These are phyloP conservation scores for Rhodotorula sp. DNA, from an alignment of 1,284 basidiomycete genomes.

Conservation along the genomic window DNA sequence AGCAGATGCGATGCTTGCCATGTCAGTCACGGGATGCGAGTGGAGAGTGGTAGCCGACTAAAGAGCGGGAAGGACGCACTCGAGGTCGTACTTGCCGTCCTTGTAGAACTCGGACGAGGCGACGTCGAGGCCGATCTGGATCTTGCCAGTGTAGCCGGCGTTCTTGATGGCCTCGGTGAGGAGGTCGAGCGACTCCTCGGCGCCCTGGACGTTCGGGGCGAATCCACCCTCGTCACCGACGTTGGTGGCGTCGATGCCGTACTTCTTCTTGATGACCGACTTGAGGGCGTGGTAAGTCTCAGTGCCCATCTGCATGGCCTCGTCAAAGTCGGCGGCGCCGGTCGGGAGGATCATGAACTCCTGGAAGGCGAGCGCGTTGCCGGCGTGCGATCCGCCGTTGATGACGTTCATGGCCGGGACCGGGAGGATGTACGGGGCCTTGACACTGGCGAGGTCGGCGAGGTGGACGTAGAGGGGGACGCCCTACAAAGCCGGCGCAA, in stretches of 20 bases:
- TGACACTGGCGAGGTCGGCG: constrained; percentile 89
- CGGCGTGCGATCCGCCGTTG: constrained; percentile 99
- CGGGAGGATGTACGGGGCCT: constrained; percentile 88
- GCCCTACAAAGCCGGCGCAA: constrained; percentile 53
- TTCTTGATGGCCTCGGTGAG: constrained; percentile 93
- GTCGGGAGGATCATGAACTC: constrained; percentile 99
- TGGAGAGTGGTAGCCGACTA: too few relatives aligned
- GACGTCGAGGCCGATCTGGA: constrained; percentile 98
- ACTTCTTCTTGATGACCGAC: constrained; percentile 99
- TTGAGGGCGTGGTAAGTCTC: constrained; percentile 99
- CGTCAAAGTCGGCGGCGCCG: constrained; percentile 84
- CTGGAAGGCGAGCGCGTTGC: constrained; percentile 99
- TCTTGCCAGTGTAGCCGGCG: constrained; percentile 96
- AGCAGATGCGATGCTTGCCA: background rate
- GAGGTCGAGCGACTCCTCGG: constrained; percentile 96
- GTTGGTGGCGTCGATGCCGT: constrained; percentile 98
- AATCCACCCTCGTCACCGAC: constrained; percentile 99
- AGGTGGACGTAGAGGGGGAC: constrained; percentile 96
- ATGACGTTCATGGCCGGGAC: constrained; percentile 97
- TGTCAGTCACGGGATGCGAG: background rate
- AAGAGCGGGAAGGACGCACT: constrained; percentile 61
- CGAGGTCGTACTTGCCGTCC: constrained; percentile 98
- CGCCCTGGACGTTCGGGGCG: constrained; percentile 94
- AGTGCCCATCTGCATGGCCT: constrained; percentile 97
- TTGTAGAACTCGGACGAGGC: constrained; percentile 99